phyloP scores from a whole-genome alignment of 1,284 basidiomycete species.

The Pseudozyma tsukubaensis region DNA sequence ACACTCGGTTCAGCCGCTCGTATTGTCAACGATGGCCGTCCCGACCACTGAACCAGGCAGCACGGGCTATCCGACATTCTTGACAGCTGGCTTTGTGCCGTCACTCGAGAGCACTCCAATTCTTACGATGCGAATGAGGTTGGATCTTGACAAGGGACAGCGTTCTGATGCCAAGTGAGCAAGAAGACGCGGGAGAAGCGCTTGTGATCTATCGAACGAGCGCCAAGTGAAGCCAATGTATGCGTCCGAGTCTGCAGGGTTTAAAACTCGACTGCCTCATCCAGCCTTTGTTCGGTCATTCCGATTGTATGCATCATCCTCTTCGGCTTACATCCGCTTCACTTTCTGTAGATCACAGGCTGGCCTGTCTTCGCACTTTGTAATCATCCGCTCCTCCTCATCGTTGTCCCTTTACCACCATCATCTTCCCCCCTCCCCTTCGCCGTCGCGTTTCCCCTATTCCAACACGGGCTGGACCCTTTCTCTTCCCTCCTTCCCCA shows the following conservation, averaged over 20 bases:
- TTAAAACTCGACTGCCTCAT: slow-evolving; percentile 10
- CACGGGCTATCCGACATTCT: too few species aligned
- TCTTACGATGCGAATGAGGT: too few species aligned
- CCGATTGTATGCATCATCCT: slow-evolving; percentile 8
- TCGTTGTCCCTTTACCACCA: slow-evolving; percentile 19
- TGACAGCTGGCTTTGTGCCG: too few species aligned
- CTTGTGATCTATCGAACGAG: not conserved
- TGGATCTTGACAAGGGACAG: not conserved
- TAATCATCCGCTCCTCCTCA: slow-evolving; percentile 3
- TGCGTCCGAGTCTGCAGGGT: slow-evolving; percentile 13
- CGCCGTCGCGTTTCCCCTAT: slow-evolving; percentile 10
- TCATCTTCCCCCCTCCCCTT: slow-evolving; percentile 15
- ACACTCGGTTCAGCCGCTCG: slow-evolving; percentile 1
- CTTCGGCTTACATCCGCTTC: slow-evolving; percentile 1
- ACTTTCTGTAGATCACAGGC: slow-evolving; percentile 7
- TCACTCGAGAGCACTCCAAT: too few species aligned
- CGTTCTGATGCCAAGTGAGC: not conserved
- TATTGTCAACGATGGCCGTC: not conserved
- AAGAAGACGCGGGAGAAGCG: not conserved
- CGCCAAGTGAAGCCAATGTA: slow-evolving; percentile 15
- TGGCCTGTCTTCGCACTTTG: slow-evolving; percentile 4
- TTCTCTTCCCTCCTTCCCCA: slow-evolving; percentile 1
- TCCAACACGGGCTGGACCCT: slow-evolving; percentile 24
- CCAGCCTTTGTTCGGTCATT: slow-evolving; percentile 8
- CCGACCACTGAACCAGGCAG: not conserved